These are phyloP conservation scores for Escovopsis sp. DNA, from an alignment of 2,329 filamentous ascomycete genomes.

Conservation along the genomic window DNA sequence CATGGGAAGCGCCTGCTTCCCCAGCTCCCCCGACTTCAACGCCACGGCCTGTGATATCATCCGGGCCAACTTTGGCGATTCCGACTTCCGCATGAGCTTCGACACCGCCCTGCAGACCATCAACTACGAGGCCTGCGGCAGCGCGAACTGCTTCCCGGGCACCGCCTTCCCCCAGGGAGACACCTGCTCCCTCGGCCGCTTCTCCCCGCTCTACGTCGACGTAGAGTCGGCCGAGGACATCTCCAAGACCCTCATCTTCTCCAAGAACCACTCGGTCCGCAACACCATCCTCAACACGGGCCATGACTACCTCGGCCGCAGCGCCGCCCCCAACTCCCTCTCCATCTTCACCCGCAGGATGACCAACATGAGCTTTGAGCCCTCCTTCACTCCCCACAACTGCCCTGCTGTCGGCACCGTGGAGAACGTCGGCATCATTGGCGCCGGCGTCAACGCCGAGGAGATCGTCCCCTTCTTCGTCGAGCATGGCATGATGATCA, in stretches of 20 bases:
- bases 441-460: constrained; percentile 35
- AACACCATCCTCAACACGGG: constrained; percentile 22
- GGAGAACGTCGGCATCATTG: constrained; percentile 10
- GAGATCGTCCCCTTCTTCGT: constrained; percentile 32
- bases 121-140: neutral
- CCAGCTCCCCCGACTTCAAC: neutral
- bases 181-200: constrained; percentile 1
- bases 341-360: constrained; percentile 24
- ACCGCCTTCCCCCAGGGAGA: neutral
- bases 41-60: neutral
- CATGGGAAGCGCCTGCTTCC: constrained; percentile 28
- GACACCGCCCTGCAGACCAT: neutral
- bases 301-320: constrained; percentile 20
- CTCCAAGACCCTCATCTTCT: constrained; percentile 20
- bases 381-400: constrained; percentile 15
- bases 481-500: constrained; percentile 29
- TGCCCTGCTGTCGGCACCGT: neutral
- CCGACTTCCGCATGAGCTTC: neutral
- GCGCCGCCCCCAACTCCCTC: constrained; percentile 21
- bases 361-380: constrained; percentile 24
- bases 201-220: constrained; percentile 1
- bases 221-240: neutral
- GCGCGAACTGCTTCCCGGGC: constrained; percentile 1
- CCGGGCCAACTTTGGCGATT: neutral
- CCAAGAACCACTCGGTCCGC: constrained; percentile 21